These are phyloP conservation scores for Plantago rigida DNA, from an alignment of 305 asterid species.

Conservation along the genomic window DNA sequence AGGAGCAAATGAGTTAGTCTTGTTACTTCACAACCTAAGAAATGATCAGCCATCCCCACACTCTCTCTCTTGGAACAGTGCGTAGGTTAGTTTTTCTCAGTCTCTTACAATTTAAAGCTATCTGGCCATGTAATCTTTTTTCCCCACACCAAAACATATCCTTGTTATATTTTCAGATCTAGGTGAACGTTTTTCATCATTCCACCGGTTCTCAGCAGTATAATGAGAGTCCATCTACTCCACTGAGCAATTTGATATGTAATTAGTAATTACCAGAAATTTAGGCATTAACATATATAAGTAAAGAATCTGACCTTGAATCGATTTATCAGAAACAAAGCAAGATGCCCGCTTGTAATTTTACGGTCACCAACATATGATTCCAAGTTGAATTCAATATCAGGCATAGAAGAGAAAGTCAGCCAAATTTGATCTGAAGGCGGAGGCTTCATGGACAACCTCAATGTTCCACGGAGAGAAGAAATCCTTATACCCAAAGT, in stretches of 20 bases:
- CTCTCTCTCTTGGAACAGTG: too few species aligned
- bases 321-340: conserved; percentile 59
- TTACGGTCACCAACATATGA: conserved; percentile 74
- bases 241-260: background rate
- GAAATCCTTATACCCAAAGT: conserved; percentile 64
- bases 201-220: too few species aligned
- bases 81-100: too few species aligned
- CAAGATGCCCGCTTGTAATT: conserved; percentile 69
- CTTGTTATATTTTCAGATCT: too few species aligned
- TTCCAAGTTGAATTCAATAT: conserved; percentile 67
- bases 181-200: too few species aligned
- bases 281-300: background rate
- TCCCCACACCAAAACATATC: too few species aligned
- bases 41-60: too few species aligned
- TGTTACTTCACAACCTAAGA: too few species aligned
- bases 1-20: too few species aligned
- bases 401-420: conserved; percentile 86
- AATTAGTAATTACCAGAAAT: background rate
- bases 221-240: too few species aligned
- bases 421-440: conserved; percentile 94
- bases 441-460: conserved; percentile 73
- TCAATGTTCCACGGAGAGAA: conserved; percentile 70
- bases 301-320: conserved; percentile 55
- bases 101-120: too few species aligned
- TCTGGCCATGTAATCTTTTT: too few species aligned